phyloP scores from a whole-genome alignment of 768 basidiomycete species.

The Naganishia onofrii region DNA sequence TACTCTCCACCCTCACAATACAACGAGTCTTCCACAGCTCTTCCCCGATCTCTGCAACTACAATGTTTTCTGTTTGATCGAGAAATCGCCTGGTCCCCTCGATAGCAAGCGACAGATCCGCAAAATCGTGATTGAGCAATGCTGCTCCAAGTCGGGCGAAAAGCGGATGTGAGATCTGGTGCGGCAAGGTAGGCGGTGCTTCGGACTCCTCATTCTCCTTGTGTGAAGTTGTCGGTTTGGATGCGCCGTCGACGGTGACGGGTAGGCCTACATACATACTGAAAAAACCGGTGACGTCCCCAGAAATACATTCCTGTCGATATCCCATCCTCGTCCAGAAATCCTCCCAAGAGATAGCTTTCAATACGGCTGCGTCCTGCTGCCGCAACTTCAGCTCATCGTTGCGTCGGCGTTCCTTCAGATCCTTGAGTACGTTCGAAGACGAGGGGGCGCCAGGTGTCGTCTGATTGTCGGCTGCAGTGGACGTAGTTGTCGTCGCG shows the following conservation, averaged over 20 bases:
- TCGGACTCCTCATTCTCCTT: slow-evolving; percentile 8
- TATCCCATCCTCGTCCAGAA: slow-evolving; percentile 98
- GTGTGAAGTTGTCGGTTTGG: slow-evolving; percentile 11
- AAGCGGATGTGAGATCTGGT: slow-evolving; percentile 20
- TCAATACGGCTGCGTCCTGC: slow-evolving; percentile 51
- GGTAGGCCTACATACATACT: slow-evolving; percentile 56
- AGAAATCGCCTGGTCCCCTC: slow-evolving; percentile 72
- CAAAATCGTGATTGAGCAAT: slow-evolving; percentile 76
- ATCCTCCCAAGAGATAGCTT: slow-evolving; percentile 63
- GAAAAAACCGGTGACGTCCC: slow-evolving; percentile 92
- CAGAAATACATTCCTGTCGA: slow-evolving; percentile 87
- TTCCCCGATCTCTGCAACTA: slow-evolving; percentile 39
- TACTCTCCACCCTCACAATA: not conserved
- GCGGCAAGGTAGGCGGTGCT: not conserved
- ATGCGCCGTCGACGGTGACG: not conserved
- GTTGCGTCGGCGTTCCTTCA: slow-evolving; percentile 59
- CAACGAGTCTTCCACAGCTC: slow-evolving; percentile 32
- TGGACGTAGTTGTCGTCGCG: not conserved
- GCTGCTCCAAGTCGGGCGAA: slow-evolving; percentile 60
- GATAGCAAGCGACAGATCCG: slow-evolving; percentile 62
- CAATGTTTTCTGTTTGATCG: slow-evolving; percentile 46
- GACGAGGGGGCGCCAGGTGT: not conserved
- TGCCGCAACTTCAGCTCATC: slow-evolving; percentile 47
- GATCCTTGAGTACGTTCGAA: slow-evolving; percentile 22
- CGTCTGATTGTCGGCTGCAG: not conserved